Evolutionary conservation across 768 basidiomycete species (phyloP).

Genomic region (Mycena capillaripes): DNA sequence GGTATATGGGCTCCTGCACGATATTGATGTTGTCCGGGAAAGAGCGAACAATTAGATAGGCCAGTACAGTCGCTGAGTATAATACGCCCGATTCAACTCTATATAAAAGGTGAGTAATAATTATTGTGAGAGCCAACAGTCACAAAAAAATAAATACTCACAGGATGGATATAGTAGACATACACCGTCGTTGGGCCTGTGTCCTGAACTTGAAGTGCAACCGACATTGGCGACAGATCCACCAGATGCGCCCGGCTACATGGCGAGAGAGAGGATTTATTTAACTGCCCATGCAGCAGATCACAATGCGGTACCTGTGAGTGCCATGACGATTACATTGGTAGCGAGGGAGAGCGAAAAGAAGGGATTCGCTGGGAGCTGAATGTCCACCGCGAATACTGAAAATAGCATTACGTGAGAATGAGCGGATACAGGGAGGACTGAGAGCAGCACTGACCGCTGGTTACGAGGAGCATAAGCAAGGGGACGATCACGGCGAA

Average conservation of each 20-base stretch:
- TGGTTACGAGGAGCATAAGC: conserved; percentile 42
- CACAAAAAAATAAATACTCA: conserved; percentile 23
- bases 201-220: conserved; percentile 39
- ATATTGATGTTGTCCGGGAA: background rate
- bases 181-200: conserved; percentile 40
- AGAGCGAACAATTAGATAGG: conserved; percentile 34
- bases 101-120: background rate
- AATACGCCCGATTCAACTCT: conserved; percentile 50
- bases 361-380: conserved; percentile 43
- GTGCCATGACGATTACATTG: conserved; percentile 44
- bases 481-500: conserved; percentile 44
- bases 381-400: conserved; percentile 43
- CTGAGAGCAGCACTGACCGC: conserved; percentile 36
- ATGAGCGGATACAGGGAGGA: background rate
- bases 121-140: no score
- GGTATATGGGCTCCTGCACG: conserved; percentile 16
- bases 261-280: background rate
- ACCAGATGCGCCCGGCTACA: conserved; percentile 49
- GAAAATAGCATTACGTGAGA: background rate
- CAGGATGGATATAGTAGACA: conserved; percentile 47
- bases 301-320: conserved; percentile 41
- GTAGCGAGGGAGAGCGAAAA: conserved; percentile 46
- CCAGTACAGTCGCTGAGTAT: conserved; percentile 46
- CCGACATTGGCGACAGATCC: conserved; percentile 45
- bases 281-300: background rate